These are phyloP conservation scores for Amphichorda felina DNA, from an alignment of 2,329 filamentous ascomycete genomes.

Conservation along the genomic window DNA sequence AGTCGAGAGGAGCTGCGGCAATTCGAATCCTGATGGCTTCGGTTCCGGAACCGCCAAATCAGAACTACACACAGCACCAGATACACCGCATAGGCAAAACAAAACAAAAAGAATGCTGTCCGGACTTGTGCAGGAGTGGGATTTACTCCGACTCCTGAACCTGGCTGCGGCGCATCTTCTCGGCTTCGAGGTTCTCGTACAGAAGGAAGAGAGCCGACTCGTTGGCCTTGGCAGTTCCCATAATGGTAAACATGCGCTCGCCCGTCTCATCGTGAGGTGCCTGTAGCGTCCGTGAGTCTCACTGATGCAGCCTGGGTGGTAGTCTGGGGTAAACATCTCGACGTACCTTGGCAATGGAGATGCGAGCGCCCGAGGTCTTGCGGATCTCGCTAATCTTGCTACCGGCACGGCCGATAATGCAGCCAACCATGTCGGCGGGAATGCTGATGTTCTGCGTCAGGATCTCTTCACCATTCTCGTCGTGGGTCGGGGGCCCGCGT, in stretches of 20 bases:
- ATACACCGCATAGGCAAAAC: neutral
- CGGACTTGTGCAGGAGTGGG: neutral
- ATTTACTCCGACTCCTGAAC: conserved; percentile 42
- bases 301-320: neutral
- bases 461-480: conserved; percentile 94
- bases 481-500: conserved; percentile 76
- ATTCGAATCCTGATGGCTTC: conserved; percentile 42
- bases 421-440: conserved; percentile 98
- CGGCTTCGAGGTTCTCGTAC: conserved; percentile 97
- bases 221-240: conserved; percentile 86
- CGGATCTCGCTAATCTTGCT: conserved; percentile 99
- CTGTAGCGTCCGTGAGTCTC: conserved; percentile 19
- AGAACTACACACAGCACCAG: neutral
- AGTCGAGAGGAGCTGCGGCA: conserved; percentile 42
- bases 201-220: conserved; percentile 92
- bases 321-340: neutral
- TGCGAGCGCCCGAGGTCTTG: conserved; percentile 89
- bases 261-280: conserved; percentile 93
- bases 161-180: conserved; percentile 97
- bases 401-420: conserved; percentile 91
- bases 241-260: conserved; percentile 99
- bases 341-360: conserved; percentile 83
- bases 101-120: neutral
- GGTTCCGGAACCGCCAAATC: neutral
- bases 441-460: conserved; percentile 99